phyloP scores from a whole-genome alignment of 768 basidiomycete genomes.

The Mycena albidolilacea region DNA sequence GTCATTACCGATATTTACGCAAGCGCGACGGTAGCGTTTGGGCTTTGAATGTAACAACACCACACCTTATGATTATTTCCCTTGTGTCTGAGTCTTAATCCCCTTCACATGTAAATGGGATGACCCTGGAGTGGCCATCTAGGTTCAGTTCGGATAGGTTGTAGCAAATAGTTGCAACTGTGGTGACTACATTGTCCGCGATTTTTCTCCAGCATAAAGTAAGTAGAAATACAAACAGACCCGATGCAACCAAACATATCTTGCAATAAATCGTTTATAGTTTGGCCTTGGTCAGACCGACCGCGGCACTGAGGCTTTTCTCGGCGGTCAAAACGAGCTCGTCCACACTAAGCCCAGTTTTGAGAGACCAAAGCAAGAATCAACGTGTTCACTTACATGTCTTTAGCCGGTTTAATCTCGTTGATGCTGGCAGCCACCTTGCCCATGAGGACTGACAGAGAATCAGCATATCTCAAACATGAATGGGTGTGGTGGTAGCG shows the following conservation, averaged over 20 bases:
- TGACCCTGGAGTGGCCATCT: too few species aligned
- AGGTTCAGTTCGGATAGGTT: too few species aligned
- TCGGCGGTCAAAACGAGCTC: conserved; percentile 84
- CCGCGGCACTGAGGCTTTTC: conserved; percentile 64
- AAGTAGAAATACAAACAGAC: neutral
- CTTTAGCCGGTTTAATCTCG: conserved; percentile 88
- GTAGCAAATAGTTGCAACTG: too few species aligned
- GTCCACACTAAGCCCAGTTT: conserved; percentile 70
- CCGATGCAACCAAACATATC: neutral
- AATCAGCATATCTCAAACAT: conserved; percentile 1
- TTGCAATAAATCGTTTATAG: conserved; percentile 50
- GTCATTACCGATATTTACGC: conserved; percentile 67
- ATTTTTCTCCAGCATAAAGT: neutral
- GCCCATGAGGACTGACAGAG: conserved; percentile 78
- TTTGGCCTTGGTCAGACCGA: conserved; percentile 65
- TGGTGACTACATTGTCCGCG: neutral
- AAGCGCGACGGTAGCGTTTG: conserved; percentile 77
- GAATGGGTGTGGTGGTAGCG: conserved; percentile 41
- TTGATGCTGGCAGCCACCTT: conserved; percentile 81
- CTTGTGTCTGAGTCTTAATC: too few species aligned
- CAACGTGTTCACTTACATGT: conserved; percentile 70
- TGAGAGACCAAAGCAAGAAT: conserved; percentile 11
- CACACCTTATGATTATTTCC: neutral
- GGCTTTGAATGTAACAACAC: conserved; percentile 10
- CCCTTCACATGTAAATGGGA: too few species aligned